Percentiles rank a stretch among this genome's conserved stretches.
These are phyloP conservation scores for Prototheca wickerhamii DNA, from an alignment of 163 green algal species.

Conservation along the genomic window DNA sequence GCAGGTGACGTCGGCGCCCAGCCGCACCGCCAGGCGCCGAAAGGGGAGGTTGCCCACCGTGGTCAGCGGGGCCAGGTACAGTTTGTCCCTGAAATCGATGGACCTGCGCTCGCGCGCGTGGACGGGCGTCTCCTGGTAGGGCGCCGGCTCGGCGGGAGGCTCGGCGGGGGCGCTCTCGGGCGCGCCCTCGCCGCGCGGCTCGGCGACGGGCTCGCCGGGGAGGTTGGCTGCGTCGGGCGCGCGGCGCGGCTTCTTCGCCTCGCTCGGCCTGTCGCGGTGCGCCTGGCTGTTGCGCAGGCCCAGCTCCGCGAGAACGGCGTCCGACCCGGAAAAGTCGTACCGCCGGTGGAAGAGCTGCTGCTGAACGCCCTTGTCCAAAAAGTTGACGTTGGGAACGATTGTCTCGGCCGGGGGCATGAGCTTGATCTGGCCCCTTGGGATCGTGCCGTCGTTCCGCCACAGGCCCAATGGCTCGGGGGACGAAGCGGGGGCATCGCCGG, in stretches of 20 bases:
- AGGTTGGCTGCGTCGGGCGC: not conserved
- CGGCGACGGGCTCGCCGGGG: not conserved
- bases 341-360: conserved; percentile 36
- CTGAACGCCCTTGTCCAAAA: conserved; percentile 55
- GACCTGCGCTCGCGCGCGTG: conserved; percentile 3
- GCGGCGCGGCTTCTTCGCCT: too few relatives aligned
- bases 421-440: conserved; percentile 3
- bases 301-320: conserved; percentile 48
- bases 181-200: not conserved
- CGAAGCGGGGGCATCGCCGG: not conserved
- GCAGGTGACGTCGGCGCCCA: conserved; percentile 88
- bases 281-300: conserved; percentile 29
- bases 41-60: conserved; percentile 98
- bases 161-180: not conserved
- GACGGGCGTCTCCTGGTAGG: not conserved
- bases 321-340: conserved; percentile 56
- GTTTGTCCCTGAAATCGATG: conserved; percentile 76
- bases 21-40: conserved; percentile 68
- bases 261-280: conserved; percentile 1
- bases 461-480: not conserved
- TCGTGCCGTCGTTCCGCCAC: conserved; percentile 25
- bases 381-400: conserved; percentile 37
- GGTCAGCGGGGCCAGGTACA: conserved; percentile 91
- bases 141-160: not conserved
- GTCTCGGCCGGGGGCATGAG: not conserved